These are phyloP conservation scores for Periconia sp. DNA, from an alignment of 2,329 filamentous ascomycete species.

Conservation along the genomic window DNA sequence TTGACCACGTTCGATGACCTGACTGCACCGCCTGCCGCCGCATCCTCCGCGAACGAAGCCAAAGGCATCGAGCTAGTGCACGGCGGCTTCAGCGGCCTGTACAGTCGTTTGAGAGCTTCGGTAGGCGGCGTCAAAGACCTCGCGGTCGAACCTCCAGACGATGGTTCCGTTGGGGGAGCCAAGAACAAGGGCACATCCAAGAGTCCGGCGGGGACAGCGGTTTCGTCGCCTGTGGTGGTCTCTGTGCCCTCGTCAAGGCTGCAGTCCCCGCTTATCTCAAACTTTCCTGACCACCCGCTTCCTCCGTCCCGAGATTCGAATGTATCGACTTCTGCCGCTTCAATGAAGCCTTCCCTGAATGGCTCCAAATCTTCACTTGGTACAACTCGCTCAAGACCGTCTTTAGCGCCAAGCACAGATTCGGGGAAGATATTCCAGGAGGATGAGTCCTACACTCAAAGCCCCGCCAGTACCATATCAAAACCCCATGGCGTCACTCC, in stretches of 20 bases:
- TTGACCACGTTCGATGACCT: constrained; percentile 96
- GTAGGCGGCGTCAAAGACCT: constrained; percentile 72
- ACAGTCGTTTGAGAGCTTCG: constrained; percentile 81
- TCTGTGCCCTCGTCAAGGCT: constrained; percentile 44
- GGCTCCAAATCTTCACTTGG: constrained; percentile 35
- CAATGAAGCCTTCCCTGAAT: constrained; percentile 40
- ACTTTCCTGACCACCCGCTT: constrained; percentile 40
- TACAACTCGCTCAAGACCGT: constrained; percentile 37
- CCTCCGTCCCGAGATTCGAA: constrained; percentile 44
- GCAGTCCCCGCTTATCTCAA: constrained; percentile 45
- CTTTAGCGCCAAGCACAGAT: constrained; percentile 30
- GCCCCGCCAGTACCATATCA: constrained; percentile 31
- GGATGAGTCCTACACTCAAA: constrained; percentile 32
- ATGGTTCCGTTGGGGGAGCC: constrained; percentile 28
- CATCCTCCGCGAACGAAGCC: constrained; percentile 66
- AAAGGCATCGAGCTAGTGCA: constrained; percentile 79
- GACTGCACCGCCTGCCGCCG: constrained; percentile 69
- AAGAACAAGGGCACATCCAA: constrained; percentile 22
- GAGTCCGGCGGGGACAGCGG: constrained; percentile 35
- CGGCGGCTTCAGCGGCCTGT: constrained; percentile 86
- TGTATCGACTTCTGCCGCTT: constrained; percentile 32
- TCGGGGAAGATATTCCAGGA: constrained; percentile 24
- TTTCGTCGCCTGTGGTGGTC: constrained; percentile 44
- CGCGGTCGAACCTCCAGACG: constrained; percentile 30
- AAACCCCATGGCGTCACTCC: constrained; percentile 24